Evolutionary conservation across 2,329 filamentous ascomycete species (phyloP).

Genomic region (Pseudopithomyces maydicus): DNA sequence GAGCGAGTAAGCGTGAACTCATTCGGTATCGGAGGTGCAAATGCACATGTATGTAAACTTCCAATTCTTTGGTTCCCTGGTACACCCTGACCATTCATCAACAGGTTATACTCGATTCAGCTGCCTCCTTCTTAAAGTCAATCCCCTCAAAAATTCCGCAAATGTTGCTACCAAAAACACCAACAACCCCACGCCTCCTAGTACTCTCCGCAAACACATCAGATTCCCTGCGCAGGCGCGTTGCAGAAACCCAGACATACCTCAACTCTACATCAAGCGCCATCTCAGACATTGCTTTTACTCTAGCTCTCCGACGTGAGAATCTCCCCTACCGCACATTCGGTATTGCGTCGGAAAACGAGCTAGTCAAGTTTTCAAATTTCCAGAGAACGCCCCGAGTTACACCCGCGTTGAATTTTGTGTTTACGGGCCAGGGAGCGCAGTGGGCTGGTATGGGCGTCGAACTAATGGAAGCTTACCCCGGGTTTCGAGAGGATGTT

Average conservation of each 20-base stretch:
- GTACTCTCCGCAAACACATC: conserved; percentile 22
- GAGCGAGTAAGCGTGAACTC: conserved; percentile 6
- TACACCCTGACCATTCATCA: neutral
- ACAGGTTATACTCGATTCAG: neutral
- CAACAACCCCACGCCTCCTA: neutral
- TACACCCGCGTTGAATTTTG: neutral
- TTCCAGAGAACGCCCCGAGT: neutral
- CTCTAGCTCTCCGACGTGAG: conserved; percentile 15
- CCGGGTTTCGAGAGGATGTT: neutral
- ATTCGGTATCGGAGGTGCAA: conserved; percentile 14
- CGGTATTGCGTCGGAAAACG: conserved; percentile 4
- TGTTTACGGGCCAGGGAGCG: conserved; percentile 52
- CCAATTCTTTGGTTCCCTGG: conserved; percentile 9
- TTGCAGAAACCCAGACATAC: neutral
- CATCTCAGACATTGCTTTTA: conserved; percentile 18
- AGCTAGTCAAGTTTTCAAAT: neutral
- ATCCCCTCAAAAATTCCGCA: neutral
- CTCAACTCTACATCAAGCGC: neutral
- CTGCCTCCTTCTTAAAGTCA: neutral
- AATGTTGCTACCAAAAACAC: neutral
- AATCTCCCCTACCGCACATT: conserved; percentile 17
- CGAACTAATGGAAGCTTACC: neutral
- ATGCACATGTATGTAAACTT: conserved; percentile 16
- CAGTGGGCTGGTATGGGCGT: conserved; percentile 36
- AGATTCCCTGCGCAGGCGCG: conserved; percentile 11